Conservation (phyloP, 2,329 filamentous ascomycete genomes). For the Colletotrichum navitas region DNA sequence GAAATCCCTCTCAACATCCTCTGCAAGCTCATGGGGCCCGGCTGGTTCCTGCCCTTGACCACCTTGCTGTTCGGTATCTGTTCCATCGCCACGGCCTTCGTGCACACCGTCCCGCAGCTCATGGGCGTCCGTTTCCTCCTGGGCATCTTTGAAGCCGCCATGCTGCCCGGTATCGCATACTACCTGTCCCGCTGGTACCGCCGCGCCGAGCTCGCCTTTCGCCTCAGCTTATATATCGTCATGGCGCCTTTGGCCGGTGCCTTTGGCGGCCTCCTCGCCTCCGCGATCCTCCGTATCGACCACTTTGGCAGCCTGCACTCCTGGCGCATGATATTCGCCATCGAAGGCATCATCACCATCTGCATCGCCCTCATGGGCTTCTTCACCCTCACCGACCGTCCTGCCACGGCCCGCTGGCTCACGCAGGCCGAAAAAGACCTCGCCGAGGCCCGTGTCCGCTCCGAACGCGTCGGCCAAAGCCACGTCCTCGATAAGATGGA, state of each 20-base stretch:
- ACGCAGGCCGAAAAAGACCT: constrained; percentile 72
- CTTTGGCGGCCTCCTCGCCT: constrained; percentile 74
- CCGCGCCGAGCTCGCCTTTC: constrained; percentile 71
- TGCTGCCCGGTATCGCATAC: constrained; percentile 75
- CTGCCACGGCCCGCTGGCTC: constrained; percentile 75
- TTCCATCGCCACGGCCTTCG: constrained; percentile 73
- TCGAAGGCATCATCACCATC: constrained; percentile 74
- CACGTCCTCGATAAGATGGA: constrained; percentile 73
- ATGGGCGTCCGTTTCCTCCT: constrained; percentile 71
- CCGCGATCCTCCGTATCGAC: constrained; percentile 70
- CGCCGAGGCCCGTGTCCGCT: constrained; percentile 70
- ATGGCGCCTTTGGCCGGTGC: constrained; percentile 75
- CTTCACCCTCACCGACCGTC: constrained; percentile 74
- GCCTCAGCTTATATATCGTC: constrained; percentile 73
- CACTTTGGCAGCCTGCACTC: constrained; percentile 65
- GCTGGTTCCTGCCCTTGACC: constrained; percentile 72
- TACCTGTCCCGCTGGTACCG: constrained; percentile 75
- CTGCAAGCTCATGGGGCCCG: constrained; percentile 75
- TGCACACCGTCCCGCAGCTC: constrained; percentile 59
- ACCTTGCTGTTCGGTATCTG: constrained; percentile 69
- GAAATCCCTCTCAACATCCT: constrained; percentile 73
- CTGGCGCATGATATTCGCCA: constrained; percentile 80
- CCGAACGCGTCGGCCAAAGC: constrained; percentile 69
- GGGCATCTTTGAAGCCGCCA: constrained; percentile 73
- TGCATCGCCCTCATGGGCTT: constrained; percentile 68